Evolutionary conservation across 2,329 filamentous ascomycete genomes (phyloP), one percentile per base, ranked within the genome.

Genomic region (Alternaria arborescens): DNA sequence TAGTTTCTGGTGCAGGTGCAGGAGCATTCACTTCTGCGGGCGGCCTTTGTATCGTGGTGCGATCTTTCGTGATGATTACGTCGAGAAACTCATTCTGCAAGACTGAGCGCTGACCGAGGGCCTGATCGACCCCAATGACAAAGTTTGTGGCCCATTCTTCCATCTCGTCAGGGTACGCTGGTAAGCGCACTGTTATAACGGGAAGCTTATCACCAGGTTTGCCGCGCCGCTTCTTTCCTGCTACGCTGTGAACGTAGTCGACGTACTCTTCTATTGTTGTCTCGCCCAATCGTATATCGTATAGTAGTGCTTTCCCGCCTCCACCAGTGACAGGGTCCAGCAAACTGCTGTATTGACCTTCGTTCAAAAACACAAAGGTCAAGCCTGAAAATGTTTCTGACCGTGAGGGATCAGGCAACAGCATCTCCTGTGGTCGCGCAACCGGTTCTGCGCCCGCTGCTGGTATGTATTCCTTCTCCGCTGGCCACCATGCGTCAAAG

Each of bases 1-100:
- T 34, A 16, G 66, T n/a, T 16, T 64, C 44, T 14, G 68, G 61
- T 38, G 65, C 64, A 46, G 64, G 61, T 32, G 65, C 66, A 38
- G 61, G 75, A 6, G 71, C 65, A 16, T 53, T 55, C 11, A 67
- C 84, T 3, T 80, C 77, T 12, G 80, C 78, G 6, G 96, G 84
- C 6, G 89, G 85, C 38, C 88, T 86, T 59, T 91, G 88, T 20
- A 98, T 82, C 43, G 86, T 85, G 60, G 86, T 87, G 7, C 92
- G 87, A 79, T 98, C 90, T 52, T 90, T 91, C n/a, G 84, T 88
- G 28, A 98, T 80, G 46, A 99, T 95, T 1, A 91, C 91, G 76
- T 97, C 93, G 2, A 99, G 84, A 64, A 99, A 97, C 70, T 97
- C 94, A 59, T 91, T 93, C 73, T 97, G 93, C 68, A 94, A 89